Base-by-base conservation (phyloP, 768 basidiomycete species). In the Suillus luteus region DNA sequence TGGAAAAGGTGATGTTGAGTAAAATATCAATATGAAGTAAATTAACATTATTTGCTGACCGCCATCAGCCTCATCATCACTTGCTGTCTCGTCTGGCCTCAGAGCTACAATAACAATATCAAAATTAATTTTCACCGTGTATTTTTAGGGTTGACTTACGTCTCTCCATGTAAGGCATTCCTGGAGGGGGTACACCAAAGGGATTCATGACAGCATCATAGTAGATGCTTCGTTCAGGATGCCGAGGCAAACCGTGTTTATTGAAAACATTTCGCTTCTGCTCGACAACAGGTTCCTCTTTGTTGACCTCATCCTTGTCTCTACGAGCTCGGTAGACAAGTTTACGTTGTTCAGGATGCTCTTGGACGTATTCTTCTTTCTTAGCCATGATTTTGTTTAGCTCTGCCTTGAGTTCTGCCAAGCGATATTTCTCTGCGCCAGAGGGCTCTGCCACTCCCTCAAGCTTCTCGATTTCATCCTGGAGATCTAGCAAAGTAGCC, bases 151-250 rank as follows among this genome's bases (percentile, higher is more conserved):
- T 14, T 41, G 5, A 80, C 91, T 77, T 69, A 96, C 95, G 85
- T 78, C 90, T 78, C 73, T 98, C 93, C 63, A 85, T 79, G 75
- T 97, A 98, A n/a, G 93, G 94, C 95, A 97, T 93, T 8, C 96
- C 96, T 14, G 96, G 96, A 48, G 96, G 96, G 22, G 96, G 88
- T 19, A 95, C 92, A 35, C 95, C 96, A 72, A 82, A 95, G 27
- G 95, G 94, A 73, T 99, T 99, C 86, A 96, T 89, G 48, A 95
- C 85, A 35, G 92, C 85, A 70, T 99, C 92, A 78, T 95, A 98
- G 75, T 96, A 98, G 41, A 96, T 81, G 76, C 92, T 94, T 67
- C 93, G 83, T 71, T 93, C 93, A n/a, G 95, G 95, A 78, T 95
- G 92, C 61, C 90, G 82, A 66, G 94, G 90, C 46, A 93, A 83